A percentile compares a stretch with the other conserved stretches of the same genome.
Conservation (phyloP, 2,329 filamentous ascomycete species). For the Fusarium pininemorale region DNA sequence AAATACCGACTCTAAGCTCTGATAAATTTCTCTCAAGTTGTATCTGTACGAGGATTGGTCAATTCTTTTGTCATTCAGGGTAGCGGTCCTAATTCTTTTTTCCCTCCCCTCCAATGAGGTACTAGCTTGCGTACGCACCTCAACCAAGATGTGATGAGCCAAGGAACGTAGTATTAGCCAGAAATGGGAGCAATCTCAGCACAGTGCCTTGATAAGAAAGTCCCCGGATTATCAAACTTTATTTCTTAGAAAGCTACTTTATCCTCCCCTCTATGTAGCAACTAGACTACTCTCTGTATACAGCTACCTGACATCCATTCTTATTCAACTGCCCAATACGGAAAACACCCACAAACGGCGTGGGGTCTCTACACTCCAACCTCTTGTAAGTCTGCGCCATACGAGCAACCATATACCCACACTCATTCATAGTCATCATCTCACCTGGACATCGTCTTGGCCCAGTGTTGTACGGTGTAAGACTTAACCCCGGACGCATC, state of each 20-base stretch:
- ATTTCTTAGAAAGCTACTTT: accelerated
- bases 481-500: background rate
- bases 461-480: background rate
- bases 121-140: background rate
- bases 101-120: background rate
- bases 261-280: background rate
- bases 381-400: background rate
- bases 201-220: background rate
- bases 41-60: no score
- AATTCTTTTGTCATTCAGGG: background rate
- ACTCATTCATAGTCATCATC: constrained; percentile 4
- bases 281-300: background rate
- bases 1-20: background rate
- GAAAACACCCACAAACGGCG: constrained; percentile 1
- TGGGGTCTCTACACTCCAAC: background rate
- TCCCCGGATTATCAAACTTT: background rate
- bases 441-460: constrained; percentile 2
- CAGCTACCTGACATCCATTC: background rate
- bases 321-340: constrained; percentile 11
- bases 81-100: background rate
- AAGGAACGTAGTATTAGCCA: background rate
- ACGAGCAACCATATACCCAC: background rate
- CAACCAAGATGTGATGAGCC: background rate
- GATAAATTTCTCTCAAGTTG: no score
- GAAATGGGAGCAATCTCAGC: background rate